A percentile compares a stretch with the other conserved stretches of the same genome.
Conservation (phyloP, 148 eudicot genomes). For the Amaranthus hypochondriacus region DNA sequence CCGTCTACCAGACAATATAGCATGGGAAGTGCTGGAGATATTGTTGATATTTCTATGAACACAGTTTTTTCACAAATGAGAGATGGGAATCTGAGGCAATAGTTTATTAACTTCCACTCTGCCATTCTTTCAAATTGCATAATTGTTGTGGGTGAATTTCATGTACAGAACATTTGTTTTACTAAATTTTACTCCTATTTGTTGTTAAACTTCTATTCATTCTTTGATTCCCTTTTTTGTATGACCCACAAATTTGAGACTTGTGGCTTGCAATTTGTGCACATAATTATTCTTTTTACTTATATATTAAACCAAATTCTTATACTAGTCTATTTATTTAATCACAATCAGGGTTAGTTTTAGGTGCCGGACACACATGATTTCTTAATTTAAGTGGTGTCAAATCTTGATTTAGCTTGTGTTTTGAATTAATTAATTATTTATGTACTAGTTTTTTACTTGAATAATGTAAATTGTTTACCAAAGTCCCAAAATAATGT, state of each 20-base stretch:
- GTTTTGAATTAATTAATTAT: no score
- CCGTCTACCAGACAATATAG: conserved; percentile 32
- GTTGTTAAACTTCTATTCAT: conserved; percentile 1
- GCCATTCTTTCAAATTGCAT: conserved; percentile 2
- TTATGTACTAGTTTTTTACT: no score
- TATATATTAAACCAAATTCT: no score
- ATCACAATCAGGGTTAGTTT: no score
- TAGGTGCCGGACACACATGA: no score
- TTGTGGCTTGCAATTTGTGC: neutral
- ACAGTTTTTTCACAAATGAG: conserved; percentile 51
- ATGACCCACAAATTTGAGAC: neutral
- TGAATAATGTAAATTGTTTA: no score
- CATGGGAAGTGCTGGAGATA: conserved; percentile 40
- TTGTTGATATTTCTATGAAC: conserved; percentile 47
- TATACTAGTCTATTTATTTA: no score
- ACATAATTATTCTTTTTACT: neutral
- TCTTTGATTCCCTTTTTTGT: conserved; percentile 12
- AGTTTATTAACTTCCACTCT: neutral
- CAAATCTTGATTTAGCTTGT: no score
- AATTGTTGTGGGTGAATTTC: conserved; percentile 8
- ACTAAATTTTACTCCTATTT: no score
- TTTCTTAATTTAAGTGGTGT: no score
- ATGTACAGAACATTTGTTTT: conserved; percentile 10
- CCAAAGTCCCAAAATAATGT: no score
- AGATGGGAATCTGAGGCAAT: conserved; percentile 29